These are phyloP conservation scores for Fusarium staphyleae DNA, from an alignment of 2,329 filamentous ascomycete genomes.

Conservation along the genomic window DNA sequence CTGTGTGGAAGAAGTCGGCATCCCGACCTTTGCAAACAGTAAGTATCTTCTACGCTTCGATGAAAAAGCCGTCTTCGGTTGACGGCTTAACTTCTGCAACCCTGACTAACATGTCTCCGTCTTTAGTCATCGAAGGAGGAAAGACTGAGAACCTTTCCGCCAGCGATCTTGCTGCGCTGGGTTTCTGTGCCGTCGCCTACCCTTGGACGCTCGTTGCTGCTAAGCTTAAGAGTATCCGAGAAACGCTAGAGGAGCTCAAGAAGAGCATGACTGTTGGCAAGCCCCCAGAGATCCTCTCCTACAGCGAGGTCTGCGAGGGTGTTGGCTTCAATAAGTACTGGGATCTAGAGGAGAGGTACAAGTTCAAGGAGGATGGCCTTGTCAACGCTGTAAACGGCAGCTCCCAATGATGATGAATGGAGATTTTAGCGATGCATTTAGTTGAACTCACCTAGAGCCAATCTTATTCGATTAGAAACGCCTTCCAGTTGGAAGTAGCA, in stretches of 20 bases:
- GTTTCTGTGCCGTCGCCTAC: conserved; percentile 52
- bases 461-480: no score
- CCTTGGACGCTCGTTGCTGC: conserved; percentile 54
- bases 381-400: no score
- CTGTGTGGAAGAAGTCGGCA: conserved; percentile 46
- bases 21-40: conserved; percentile 52
- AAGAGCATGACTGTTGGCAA: conserved; percentile 49
- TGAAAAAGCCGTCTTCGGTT: no score
- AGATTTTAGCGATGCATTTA: no score
- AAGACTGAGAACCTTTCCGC: conserved; percentile 47
- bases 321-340: conserved; percentile 55
- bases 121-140: conserved; percentile 46
- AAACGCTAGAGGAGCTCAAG: conserved; percentile 50
- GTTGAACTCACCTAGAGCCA: no score
- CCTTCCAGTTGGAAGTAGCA: no score
- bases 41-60: no score
- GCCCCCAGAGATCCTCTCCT: conserved; percentile 53
- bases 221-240: conserved; percentile 50
- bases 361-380: no score
- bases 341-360: no score
- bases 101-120: no score
- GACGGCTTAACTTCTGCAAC: no score
- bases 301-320: conserved; percentile 52
- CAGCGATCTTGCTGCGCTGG: conserved; percentile 46
- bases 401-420: no score